phyloP scores from a whole-genome alignment of 2,329 filamentous ascomycete genomes.

The Raffaelea arxii region DNA sequence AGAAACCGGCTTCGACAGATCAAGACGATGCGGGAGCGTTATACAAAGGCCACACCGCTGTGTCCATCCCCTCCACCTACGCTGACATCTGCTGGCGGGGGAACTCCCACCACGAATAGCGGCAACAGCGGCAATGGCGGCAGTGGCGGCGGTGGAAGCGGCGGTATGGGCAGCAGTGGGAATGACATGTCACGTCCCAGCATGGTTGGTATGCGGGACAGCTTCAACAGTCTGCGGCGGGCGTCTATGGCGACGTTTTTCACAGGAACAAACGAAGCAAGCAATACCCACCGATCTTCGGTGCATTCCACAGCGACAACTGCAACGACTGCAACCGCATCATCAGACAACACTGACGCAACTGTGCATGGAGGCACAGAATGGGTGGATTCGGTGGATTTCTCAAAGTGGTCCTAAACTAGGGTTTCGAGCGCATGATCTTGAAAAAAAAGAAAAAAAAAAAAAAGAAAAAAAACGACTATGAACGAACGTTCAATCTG shows the following conservation, averaged over 20 bases:
- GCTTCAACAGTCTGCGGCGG: conserved; percentile 48
- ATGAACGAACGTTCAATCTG: not conserved
- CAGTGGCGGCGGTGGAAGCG: conserved; percentile 8
- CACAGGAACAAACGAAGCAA: conserved; percentile 46
- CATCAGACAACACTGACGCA: conserved; percentile 40
- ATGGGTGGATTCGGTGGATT: conserved; percentile 36
- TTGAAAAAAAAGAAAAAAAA: not conserved
- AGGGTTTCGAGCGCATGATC: not conserved
- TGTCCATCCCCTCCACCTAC: not conserved
- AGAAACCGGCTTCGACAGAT: conserved; percentile 79
- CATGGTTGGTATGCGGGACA: conserved; percentile 46
- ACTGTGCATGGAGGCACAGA: conserved; percentile 22
- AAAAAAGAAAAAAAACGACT: not conserved
- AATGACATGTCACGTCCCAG: conserved; percentile 6
- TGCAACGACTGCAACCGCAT: conserved; percentile 12
- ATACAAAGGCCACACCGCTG: conserved; percentile 32
- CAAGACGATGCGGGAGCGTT: conserved; percentile 65
- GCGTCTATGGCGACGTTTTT: conserved; percentile 59
- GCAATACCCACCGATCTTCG: conserved; percentile 48
- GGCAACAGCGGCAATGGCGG: conserved; percentile 17
- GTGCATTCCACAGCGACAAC: conserved; percentile 43
- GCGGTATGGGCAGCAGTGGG: not conserved
- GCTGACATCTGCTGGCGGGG: not conserved
- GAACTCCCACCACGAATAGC: no score
- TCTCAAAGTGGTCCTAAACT: conserved; percentile 33